Base-by-base conservation (phyloP, 2,329 filamentous ascomycete genomes). In the Rugonectria rugulosa region DNA sequence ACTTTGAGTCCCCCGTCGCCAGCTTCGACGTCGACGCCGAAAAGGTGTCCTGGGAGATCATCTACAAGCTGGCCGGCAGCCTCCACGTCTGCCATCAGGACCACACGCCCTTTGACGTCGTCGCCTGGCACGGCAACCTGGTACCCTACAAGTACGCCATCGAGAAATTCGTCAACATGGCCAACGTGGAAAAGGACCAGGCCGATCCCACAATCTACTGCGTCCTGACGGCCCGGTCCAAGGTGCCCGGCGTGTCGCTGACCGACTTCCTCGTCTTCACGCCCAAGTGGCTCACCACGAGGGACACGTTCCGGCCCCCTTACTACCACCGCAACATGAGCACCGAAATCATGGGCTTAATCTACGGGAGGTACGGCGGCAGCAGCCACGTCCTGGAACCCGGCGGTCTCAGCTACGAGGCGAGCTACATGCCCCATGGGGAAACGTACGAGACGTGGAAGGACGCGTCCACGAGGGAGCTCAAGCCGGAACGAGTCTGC, bases 1-100 rank as follows among this genome's bases (percentile, higher is more conserved):
- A 92, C 72, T 93, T 93, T 74, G 83, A 91, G 74, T 81, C 81
- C 1, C 89, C 89, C 0, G 79, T 87, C 3, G 89, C 89, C 2
- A 73, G 76, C 48, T 92, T 90, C 66, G 83, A 84, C 60, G 68
- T 65, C 36, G 27, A 34, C 31, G 15, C 6, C 23, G 37, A 24
- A 10, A 40, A 46, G 12, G 14, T 14, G 12, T 15, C 12, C 12
- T 86, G 86, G 77, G 75, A 77, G 12, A 74, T 89, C 4, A 74
- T 86, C 1, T 81, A 81, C 64, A 89, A 89, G 66, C 81, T 88
- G 45, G 79, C 78, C 3, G 86, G 86, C 5, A 79, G 81, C 52
- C 80, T 88, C 36, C 88, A 86, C 66, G 74, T 73, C 9, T 84
- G 81, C 47, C 78, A 77, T 32, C 87, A 90, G 67, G 75, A 75